Evolutionary conservation across 108 stramenopile species (phyloP).

Genomic region (Cyclotella cryptica): DNA sequence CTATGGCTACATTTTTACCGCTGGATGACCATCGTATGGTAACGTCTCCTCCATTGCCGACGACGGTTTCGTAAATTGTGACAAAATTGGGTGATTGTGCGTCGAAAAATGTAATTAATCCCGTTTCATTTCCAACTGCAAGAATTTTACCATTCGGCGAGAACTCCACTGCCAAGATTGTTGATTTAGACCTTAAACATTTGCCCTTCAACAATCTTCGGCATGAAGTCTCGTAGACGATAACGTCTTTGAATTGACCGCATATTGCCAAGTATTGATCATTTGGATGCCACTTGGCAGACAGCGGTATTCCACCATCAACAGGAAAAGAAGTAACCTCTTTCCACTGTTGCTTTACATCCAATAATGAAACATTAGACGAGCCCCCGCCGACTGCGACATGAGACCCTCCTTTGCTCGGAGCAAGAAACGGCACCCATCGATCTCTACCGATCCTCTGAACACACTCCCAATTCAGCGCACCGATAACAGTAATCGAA

Average conservation of each 20-base stretch:
- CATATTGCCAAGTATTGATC: constrained; percentile 72
- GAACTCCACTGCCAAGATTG: constrained; percentile 66
- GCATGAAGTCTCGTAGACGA: constrained; percentile 70
- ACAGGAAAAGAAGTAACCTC: constrained; percentile 60
- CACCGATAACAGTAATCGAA: constrained; percentile 65
- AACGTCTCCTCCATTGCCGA: constrained; percentile 53
- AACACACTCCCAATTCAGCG: constrained; percentile 56
- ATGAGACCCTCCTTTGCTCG: constrained; percentile 60
- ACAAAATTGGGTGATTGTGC: constrained; percentile 59
- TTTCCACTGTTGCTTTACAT: constrained; percentile 63
- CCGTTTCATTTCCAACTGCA: constrained; percentile 74
- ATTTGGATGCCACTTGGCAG: constrained; percentile 76
- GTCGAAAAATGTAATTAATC: constrained; percentile 68
- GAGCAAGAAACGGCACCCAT: constrained; percentile 75
- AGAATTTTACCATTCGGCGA: constrained; percentile 68
- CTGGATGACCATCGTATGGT: constrained; percentile 72
- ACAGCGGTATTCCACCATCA: constrained; percentile 63
- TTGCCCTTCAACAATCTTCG: constrained; percentile 62
- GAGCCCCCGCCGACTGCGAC: constrained; percentile 74
- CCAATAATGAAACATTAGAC: constrained; percentile 67
- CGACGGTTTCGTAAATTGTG: constrained; percentile 66
- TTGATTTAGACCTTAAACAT: constrained; percentile 57
- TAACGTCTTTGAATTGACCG: constrained; percentile 71
- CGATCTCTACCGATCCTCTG: constrained; percentile 65
- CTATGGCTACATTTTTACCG: constrained; percentile 58